Evolutionary conservation across 345 rosid genomes (phyloP), one percentile per base, ranked within the genome.

Genomic region (Citrus unshiu): DNA sequence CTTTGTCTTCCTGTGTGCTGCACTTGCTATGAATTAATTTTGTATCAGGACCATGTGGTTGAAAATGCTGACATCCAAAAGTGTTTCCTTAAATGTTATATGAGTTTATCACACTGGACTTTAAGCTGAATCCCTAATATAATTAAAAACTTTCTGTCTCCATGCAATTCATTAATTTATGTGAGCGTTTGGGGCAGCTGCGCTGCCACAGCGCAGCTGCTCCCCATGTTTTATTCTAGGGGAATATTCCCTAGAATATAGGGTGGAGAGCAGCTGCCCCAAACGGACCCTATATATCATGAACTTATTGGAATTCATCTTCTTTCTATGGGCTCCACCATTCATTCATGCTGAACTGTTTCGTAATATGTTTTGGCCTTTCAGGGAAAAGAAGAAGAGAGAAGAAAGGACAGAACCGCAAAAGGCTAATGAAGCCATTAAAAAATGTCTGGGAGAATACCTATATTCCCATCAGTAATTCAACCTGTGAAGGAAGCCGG

Each of bases 371-470:
- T 18, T 56, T 78, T 24, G 34, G 78, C 60, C 32, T 81, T 83
- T 49, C 91, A 96, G 97, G 93, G 99, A 96, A 86, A 96, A 94
- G 93, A 96, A 90, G 87, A 94, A 96, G 81, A 87, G 68, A 81
- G 95, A 88, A 82, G 98, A 94, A 81, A 83, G 97, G 81, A 72
- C 89, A 5, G 93, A 84, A 80, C 85, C 98, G 16, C 95, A 91
- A 80, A 90, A 90, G 78, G 91, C 97, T 59, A 94, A 84, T 34
- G 99, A 94, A 83, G 90, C 97, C 6, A 79, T 94, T 68, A 86
- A 87, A 69, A 89, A 87, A 77, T 96, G 93, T 79, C 32, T 86
- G 83, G 95, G 95, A 35, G 90, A 90, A 76, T 74, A 77, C 78
- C 83, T 82, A 73, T 84, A 77, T 27, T 77, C 79, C 6, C 49